phyloP scores from a whole-genome alignment of 257 asterid species.

The Solanum habrochaites region DNA sequence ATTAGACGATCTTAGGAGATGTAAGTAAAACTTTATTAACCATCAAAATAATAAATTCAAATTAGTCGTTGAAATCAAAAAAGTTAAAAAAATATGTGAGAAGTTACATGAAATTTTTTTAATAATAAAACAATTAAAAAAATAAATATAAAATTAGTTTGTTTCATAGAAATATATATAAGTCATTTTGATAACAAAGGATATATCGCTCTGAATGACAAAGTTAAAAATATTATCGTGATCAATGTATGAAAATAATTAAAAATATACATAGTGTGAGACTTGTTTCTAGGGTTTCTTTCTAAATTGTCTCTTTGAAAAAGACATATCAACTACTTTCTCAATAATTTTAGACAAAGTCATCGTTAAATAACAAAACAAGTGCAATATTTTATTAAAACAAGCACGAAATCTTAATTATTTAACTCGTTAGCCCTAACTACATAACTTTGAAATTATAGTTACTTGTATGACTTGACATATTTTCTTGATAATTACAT shows the following conservation, averaged over 20 bases:
- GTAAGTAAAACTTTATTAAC: no score
- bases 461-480: background rate
- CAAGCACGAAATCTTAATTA: background rate
- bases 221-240: no score
- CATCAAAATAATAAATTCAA: no score
- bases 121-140: no score
- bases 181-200: no score
- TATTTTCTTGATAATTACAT: background rate
- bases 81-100: no score
- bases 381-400: background rate
- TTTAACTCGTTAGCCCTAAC: background rate
- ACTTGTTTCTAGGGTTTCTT: background rate
- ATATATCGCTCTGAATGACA: no score
- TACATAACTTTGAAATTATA: background rate
- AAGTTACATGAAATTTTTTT: no score
- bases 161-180: no score
- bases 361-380: background rate
- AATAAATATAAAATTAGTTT: no score
- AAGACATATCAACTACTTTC: background rate
- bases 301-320: background rate
- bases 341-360: background rate
- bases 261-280: background rate
- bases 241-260: background rate
- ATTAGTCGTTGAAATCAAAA: no score
- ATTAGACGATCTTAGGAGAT: no score